Conservation (phyloP, 1,139 yeast species). For the Sugiyamaella japonica region DNA sequence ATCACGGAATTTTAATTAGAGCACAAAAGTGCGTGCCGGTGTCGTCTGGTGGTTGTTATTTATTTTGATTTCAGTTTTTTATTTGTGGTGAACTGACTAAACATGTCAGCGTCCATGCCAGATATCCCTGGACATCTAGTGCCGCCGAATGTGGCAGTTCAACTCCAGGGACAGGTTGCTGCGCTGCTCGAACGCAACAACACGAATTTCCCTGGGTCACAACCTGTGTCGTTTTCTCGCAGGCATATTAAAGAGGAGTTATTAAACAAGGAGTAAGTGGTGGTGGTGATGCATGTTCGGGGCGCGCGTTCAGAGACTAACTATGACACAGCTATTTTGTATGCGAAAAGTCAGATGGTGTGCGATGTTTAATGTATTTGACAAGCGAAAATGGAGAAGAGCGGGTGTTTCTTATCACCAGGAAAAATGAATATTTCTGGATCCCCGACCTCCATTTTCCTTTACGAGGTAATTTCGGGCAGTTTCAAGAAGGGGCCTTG, state of each 20-base stretch:
- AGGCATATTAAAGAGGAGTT: slow-evolving; percentile 67
- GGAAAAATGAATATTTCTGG: slow-evolving; percentile 83
- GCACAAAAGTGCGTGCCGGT: not conserved
- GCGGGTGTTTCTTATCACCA: slow-evolving; percentile 66
- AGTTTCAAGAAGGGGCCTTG: slow-evolving; percentile 80
- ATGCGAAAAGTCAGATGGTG: slow-evolving; percentile 95
- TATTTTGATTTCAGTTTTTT: no score
- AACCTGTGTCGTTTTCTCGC: slow-evolving; percentile 88
- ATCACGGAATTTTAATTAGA: no score
- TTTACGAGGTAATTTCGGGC: slow-evolving; percentile 51
- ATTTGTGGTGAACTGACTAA: not conserved
- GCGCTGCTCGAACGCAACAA: slow-evolving; percentile 53
- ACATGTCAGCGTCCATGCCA: slow-evolving; percentile 59
- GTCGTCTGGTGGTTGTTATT: not conserved
- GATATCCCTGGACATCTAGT: slow-evolving; percentile 80
- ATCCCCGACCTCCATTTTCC: slow-evolving; percentile 89
- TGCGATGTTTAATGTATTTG: slow-evolving; percentile 77
- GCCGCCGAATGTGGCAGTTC: slow-evolving; percentile 68
- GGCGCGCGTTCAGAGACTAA: not conserved
- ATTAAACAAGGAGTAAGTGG: slow-evolving; percentile 50
- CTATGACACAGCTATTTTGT: slow-evolving; percentile 57
- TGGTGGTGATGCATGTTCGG: no score
- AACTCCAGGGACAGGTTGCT: slow-evolving; percentile 67
- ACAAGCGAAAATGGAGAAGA: slow-evolving; percentile 56
- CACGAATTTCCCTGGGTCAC: slow-evolving; percentile 48